Evolutionary conservation across 306 rosid species (phyloP).

Genomic region (Trifolium fragiferum): DNA sequence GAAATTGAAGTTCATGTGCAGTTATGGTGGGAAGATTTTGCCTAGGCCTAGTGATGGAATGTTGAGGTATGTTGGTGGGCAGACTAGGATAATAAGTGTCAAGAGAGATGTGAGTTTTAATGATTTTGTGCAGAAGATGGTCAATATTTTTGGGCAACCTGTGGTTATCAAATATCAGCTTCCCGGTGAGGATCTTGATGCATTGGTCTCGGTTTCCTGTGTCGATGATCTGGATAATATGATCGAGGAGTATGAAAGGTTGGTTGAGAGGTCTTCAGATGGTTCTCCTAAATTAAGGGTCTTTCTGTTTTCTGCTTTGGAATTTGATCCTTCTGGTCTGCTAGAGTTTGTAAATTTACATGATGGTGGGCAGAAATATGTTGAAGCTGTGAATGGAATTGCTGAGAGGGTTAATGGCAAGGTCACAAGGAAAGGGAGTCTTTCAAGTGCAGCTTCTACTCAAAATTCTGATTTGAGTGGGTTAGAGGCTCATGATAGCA

Average conservation of each 20-base stretch:
- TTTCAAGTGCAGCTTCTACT: constrained; percentile 74
- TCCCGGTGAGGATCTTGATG: constrained; percentile 97
- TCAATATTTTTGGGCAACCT: constrained; percentile 69
- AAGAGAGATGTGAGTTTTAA: constrained; percentile 67
- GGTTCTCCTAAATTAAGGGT: constrained; percentile 82
- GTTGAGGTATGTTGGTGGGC: constrained; percentile 97
- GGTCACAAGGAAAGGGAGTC: constrained; percentile 68
- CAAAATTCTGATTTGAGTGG: constrained; percentile 88
- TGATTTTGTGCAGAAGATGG: constrained; percentile 77
- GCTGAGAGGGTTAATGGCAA: constrained; percentile 55
- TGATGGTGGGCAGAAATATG: constrained; percentile 76
- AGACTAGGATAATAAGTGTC: constrained; percentile 81
- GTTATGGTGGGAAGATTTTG: constrained; percentile 88
- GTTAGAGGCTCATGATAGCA: constrained; percentile 60
- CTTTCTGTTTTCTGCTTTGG: constrained; percentile 78
- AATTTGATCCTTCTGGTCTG: constrained; percentile 63
- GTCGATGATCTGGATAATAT: constrained; percentile 91
- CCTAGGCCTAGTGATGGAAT: constrained; percentile 91
- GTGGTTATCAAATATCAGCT: constrained; percentile 91
- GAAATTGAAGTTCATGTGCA: constrained; percentile 81
- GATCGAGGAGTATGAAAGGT: constrained; percentile 89
- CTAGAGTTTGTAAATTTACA: constrained; percentile 57
- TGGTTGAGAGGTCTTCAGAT: constrained; percentile 73
- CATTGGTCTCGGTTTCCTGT: constrained; percentile 88
- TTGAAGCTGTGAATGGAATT: constrained; percentile 87